Conservation (phyloP, 495 filamentous ascomycete genomes). For the Xylaria cubensis region DNA sequence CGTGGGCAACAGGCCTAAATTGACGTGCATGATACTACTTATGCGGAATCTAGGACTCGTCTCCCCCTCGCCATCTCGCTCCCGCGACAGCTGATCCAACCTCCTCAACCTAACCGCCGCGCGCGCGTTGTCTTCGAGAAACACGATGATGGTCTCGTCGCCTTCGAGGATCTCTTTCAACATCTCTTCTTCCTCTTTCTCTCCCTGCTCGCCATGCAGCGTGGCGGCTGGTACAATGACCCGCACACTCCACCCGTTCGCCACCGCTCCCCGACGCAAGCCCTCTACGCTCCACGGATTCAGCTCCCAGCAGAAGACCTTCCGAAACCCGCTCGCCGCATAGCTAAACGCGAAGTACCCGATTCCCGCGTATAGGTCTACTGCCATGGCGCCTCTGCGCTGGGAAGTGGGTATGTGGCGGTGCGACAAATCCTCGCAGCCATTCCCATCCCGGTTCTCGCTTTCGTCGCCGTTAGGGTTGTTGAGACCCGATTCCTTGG, state of each 20-base stretch:
- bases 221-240: constrained; percentile 45
- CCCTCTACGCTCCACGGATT: constrained; percentile 91
- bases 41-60: not conserved
- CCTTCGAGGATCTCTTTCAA: constrained; percentile 37
- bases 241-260: constrained; percentile 68
- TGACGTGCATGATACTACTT: constrained; percentile 66
- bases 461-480: not conserved
- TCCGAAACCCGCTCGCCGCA: constrained; percentile 68
- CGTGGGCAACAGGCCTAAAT: constrained; percentile 78
- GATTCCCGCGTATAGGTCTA: constrained; percentile 90
- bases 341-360: constrained; percentile 92
- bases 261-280: constrained; percentile 68
- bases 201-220: constrained; percentile 1
- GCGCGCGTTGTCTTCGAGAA: constrained; percentile 70
- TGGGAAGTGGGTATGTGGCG: not conserved
- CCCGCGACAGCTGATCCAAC: constrained; percentile 25
- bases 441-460: constrained; percentile 6
- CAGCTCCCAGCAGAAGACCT: constrained; percentile 84
- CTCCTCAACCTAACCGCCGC: constrained; percentile 57
- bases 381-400: constrained; percentile 47
- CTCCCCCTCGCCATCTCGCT: not conserved
- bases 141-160: constrained; percentile 63
- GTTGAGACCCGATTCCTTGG: not conserved
- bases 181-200: constrained; percentile 32
- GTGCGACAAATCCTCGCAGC: not conserved